Base-by-base conservation (phyloP, 768 basidiomycete genomes). In the Coprinopsis cinerea region DNA sequence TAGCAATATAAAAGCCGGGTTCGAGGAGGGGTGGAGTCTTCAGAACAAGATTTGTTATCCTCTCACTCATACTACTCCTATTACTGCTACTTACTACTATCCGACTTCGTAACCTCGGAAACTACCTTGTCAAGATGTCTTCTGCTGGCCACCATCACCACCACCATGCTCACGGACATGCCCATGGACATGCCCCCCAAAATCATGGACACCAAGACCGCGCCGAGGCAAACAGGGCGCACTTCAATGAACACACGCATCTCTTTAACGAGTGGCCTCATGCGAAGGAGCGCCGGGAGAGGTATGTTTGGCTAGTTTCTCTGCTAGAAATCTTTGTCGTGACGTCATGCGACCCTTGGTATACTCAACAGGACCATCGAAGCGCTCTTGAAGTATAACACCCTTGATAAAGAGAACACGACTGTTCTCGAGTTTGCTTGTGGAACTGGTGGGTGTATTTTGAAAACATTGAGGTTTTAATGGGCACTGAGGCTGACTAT, bases 361-460 rank as follows among this genome's bases (percentile, higher is more conserved):
- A 27, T 23, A 46, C 39, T 4, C 18, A 5, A 2, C 23, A 68
- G 65, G 46, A 58, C 66, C 17, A 67, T 64, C 4, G 48, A 46
- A 20, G 65, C 61, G 11, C 62, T 72, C 26, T 62, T 59, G n/a
- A 53, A 67, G 15, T 54, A 55, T 6, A 75, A 72, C 53, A 48
- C 67, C 1, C 79, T 85, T 55, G 65, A 78, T 47, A 74, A 75
- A 41, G 71, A 76, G 36, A 56, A 50, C 10, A 85, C 84, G 6
- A 67, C 63, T 2, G 69, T 81, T 18, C 65, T 88, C 70, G 86
- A 87, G 53, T 88, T 74, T 55, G 85, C 85, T 3, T 88, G 85
- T 59, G 84, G 85, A 10, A 77, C 75, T 52, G 85, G 82, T 80
- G 46, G 24, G 46, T 20, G n/a, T 6, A 39, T 15, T 34, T 14